Evolutionary conservation across 164 flowering plant species (phyloP).

Genomic region (Dillenia turbinata): DNA sequence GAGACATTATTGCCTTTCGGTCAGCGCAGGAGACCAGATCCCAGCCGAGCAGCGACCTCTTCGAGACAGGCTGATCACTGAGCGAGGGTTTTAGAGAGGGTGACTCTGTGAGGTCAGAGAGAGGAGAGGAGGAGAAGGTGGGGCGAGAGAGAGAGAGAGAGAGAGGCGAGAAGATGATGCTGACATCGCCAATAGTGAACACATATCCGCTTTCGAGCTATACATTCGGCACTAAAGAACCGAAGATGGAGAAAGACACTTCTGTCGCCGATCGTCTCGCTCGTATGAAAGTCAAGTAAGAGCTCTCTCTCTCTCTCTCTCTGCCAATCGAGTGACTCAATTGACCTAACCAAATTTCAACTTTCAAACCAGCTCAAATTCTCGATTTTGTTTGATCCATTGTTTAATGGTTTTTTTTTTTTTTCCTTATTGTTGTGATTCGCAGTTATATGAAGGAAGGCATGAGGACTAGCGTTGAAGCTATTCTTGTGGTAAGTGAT

Average conservation of each 20-base stretch:
- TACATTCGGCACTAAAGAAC: conserved; percentile 78
- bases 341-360: too few species aligned
- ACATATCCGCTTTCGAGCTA: conserved; percentile 69
- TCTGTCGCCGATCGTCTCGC: conserved; percentile 81
- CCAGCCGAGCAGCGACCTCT: too few species aligned
- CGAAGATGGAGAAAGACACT: conserved; percentile 80
- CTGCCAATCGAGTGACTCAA: too few species aligned
- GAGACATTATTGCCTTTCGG: too few species aligned
- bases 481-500: conserved; percentile 51
- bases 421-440: neutral
- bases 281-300: conserved; percentile 77
- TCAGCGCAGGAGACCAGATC: too few species aligned
- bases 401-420: too few species aligned
- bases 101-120: neutral
- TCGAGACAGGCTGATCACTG: too few species aligned
- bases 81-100: too few species aligned
- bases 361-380: too few species aligned
- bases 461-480: conserved; percentile 81
- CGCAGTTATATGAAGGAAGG: conserved; percentile 74
- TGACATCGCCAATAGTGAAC: conserved; percentile 46
- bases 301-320: neutral
- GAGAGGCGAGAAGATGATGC: conserved; percentile 23
- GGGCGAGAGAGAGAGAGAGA: conserved; percentile 6
- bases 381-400: too few species aligned
- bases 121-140: neutral